Percentiles rank a stretch among this genome's conserved stretches.
These are phyloP conservation scores for Cercophora sp. DNA, from an alignment of 495 filamentous ascomycete species.

Conservation along the genomic window DNA sequence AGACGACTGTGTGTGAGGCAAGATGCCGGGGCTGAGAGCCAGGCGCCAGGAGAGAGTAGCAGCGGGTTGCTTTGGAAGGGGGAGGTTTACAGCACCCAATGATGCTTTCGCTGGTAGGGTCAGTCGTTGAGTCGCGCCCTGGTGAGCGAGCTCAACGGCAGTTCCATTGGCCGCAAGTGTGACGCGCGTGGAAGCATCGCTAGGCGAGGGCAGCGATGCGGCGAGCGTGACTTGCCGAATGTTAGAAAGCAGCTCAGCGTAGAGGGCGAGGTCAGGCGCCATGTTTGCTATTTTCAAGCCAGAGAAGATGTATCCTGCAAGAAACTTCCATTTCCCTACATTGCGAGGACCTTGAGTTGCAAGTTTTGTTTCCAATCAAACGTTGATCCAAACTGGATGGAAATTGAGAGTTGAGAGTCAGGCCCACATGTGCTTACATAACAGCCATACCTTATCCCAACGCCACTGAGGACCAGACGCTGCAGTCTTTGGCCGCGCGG, in stretches of 20 bases:
- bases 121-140: conserved; percentile 52
- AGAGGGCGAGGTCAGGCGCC: conserved; percentile 42
- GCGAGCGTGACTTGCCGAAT: conserved; percentile 80
- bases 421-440: conserved; percentile 15
- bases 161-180: conserved; percentile 46
- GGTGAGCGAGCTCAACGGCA: conserved; percentile 51
- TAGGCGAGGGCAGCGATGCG: conserved; percentile 55
- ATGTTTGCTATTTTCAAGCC: conserved; percentile 3
- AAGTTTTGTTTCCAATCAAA: no score
- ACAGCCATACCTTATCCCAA: conserved; percentile 5
- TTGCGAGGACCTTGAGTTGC: no score
- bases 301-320: background rate
- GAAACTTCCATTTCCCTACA: background rate
- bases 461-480: conserved; percentile 8
- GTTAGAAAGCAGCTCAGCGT: conserved; percentile 84
- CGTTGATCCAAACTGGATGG: no score
- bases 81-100: conserved; percentile 33
- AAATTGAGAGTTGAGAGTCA: no score
- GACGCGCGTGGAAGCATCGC: conserved; percentile 43
- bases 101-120: conserved; percentile 61
- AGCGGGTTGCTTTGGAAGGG: conserved; percentile 27
- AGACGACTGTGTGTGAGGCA: conserved; percentile 21
- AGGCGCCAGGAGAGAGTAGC: conserved; percentile 67
- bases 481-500: conserved; percentile 6
- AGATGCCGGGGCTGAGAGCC: conserved; percentile 36